A percentile compares a stretch with the other conserved stretches of the same genome.
Evolutionary conservation across 495 filamentous ascomycete species (phyloP).

Genomic region (Aspergillus avenaceus): DNA sequence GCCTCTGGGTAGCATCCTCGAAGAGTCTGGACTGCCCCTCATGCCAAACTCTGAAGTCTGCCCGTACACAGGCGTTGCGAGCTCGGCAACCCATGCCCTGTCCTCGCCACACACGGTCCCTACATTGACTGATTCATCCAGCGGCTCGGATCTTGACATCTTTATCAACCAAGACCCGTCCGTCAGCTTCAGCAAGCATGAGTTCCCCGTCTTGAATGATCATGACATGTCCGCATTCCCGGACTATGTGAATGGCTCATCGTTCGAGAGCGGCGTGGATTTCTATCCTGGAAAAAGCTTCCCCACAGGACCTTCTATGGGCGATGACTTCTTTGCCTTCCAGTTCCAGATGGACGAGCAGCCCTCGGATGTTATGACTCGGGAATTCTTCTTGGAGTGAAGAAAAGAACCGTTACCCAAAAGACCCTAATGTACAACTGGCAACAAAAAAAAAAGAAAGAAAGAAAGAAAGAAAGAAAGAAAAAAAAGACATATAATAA

Average conservation of each 20-base stretch:
- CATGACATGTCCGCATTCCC: slow-evolving; percentile 29
- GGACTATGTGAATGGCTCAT: slow-evolving; percentile 27
- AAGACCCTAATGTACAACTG: slow-evolving; percentile 11
- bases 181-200: slow-evolving; percentile 27
- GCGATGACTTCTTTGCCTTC: slow-evolving; percentile 36
- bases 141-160: slow-evolving; percentile 43
- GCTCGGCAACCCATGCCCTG: slow-evolving; percentile 27
- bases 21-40: slow-evolving; percentile 20
- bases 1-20: slow-evolving; percentile 18
- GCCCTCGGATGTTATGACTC: slow-evolving; percentile 19
- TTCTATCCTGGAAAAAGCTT: slow-evolving; percentile 36
- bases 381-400: slow-evolving; percentile 25
- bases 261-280: slow-evolving; percentile 30
- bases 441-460: not conserved
- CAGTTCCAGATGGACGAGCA: slow-evolving; percentile 31
- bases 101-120: slow-evolving; percentile 39
- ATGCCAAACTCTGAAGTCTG: slow-evolving; percentile 26
- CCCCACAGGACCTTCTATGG: slow-evolving; percentile 21
- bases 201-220: slow-evolving; percentile 27
- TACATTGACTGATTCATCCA: slow-evolving; percentile 34
- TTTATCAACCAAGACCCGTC: slow-evolving; percentile 41
- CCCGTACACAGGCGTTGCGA: slow-evolving; percentile 28
- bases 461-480: slow-evolving; percentile 4
- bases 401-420: not conserved
- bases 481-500: not conserved